Conservation (phyloP, 1,139 yeast genomes). For the Hansenula sp. region DNA sequence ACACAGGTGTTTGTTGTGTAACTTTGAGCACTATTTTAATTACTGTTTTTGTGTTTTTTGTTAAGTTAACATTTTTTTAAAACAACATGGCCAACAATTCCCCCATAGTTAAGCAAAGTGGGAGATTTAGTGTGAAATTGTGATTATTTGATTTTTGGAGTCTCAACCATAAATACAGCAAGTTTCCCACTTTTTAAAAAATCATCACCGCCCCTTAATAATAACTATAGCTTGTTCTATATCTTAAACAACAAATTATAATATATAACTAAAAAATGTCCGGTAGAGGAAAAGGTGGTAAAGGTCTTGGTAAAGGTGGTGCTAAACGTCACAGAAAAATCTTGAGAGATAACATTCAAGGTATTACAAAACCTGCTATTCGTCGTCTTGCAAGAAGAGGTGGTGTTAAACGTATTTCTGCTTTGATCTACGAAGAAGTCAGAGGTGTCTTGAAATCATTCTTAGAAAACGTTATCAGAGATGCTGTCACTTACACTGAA, state of each 20-base stretch:
- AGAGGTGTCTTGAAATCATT: constrained; percentile 95
- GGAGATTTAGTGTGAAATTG: too few relatives aligned
- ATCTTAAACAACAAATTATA: neutral
- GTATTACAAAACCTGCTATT: constrained; percentile 99
- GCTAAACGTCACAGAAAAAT: constrained; percentile 99
- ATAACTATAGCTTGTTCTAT: neutral
- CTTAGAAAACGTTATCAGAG: constrained; percentile 97
- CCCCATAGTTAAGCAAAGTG: neutral
- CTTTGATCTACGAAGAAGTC: constrained; percentile 97
- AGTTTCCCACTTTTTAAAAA: neutral
- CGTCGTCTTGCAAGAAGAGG: constrained; percentile 99
- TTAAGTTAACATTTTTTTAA: constrained; percentile 1
- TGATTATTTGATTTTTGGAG: too few relatives aligned
- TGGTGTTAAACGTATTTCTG: constrained; percentile 99
- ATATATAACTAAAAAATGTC: constrained; percentile 60
- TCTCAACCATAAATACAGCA: neutral
- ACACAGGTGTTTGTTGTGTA: too few relatives aligned
- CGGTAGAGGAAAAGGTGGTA: constrained; percentile 99
- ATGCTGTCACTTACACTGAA: constrained; percentile 98
- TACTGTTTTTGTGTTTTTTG: neutral
- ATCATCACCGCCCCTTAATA: neutral
- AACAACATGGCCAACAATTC: neutral
- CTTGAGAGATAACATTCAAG: constrained; percentile 98
- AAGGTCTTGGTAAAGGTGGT: constrained; percentile 99
- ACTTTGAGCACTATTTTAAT: too few relatives aligned